Evolutionary conservation across 1,284 basidiomycete genomes (phyloP).

Genomic region (Ceratobasidium sp.): DNA sequence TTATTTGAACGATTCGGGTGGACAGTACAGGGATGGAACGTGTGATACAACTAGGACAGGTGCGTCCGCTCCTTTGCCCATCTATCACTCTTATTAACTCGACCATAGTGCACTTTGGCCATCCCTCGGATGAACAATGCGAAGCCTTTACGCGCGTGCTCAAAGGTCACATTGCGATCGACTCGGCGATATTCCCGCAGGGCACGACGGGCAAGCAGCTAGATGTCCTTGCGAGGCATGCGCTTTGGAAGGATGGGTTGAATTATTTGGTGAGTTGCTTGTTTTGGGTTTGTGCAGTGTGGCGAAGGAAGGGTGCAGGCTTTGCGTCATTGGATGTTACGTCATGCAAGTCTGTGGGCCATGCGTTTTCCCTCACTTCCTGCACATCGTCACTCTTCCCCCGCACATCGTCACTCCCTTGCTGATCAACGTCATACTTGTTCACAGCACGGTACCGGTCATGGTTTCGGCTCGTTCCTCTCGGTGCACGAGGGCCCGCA

Average conservation of each 20-base stretch:
- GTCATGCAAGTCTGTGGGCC: too few species aligned
- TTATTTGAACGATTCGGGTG: conserved; percentile 93
- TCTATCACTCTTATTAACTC: not conserved
- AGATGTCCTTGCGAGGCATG: conserved; percentile 85
- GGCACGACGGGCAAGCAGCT: conserved; percentile 84
- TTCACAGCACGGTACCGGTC: conserved; percentile 80
- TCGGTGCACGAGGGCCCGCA: conserved; percentile 60
- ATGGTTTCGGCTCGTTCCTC: conserved; percentile 83
- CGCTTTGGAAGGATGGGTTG: conserved; percentile 88
- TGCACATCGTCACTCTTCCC: too few species aligned
- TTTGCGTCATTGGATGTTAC: too few species aligned
- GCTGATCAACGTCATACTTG: conserved; percentile 71
- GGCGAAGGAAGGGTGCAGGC: not conserved
- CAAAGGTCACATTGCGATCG: conserved; percentile 96
- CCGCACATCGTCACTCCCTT: conserved; percentile 64
- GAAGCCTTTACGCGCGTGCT: conserved; percentile 94
- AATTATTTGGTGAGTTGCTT: conserved; percentile 65
- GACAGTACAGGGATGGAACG: conserved; percentile 89
- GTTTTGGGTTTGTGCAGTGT: conserved; percentile 56
- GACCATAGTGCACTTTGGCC: conserved; percentile 81
- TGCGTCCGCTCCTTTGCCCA: not conserved
- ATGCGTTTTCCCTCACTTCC: conserved; percentile 47
- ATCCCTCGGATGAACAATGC: conserved; percentile 80
- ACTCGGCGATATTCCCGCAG: conserved; percentile 87
- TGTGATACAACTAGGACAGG: conserved; percentile 91